phyloP scores from a whole-genome alignment of 495 filamentous ascomycete species.

The Pyrenula aspistea region DNA sequence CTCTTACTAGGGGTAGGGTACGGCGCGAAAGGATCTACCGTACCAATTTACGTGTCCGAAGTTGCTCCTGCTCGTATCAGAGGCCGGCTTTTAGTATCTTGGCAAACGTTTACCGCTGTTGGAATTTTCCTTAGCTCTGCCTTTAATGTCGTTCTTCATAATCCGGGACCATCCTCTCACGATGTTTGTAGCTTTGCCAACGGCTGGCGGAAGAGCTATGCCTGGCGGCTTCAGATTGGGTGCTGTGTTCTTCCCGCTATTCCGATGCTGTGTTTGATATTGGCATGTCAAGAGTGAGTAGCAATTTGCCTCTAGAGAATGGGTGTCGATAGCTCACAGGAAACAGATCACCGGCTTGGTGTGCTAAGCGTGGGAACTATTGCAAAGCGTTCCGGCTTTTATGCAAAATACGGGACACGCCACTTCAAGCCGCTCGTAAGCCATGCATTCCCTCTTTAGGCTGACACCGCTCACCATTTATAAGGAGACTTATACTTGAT shows the following conservation, averaged over 20 bases:
- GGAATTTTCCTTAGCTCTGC: constrained; percentile 7
- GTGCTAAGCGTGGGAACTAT: too few relatives aligned
- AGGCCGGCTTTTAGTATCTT: constrained; percentile 2
- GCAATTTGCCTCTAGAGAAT: too few relatives aligned
- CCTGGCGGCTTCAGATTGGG: constrained; percentile 71
- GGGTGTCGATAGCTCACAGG: constrained; percentile 42
- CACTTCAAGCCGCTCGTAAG: constrained; percentile 62
- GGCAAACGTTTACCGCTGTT: constrained; percentile 8
- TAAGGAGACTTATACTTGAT: too few relatives aligned
- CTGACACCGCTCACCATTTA: too few relatives aligned
- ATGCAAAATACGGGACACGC: constrained; percentile 57
- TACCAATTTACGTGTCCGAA: constrained; percentile 4
- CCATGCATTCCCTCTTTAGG: too few relatives aligned
- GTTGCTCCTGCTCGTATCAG: neutral
- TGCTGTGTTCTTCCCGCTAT: constrained; percentile 69
- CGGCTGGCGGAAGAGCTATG: constrained; percentile 29
- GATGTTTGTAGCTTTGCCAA: neutral
- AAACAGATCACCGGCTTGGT: too few relatives aligned
- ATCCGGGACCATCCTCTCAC: neutral
- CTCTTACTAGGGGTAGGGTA: constrained; percentile 12
- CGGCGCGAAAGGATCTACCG: constrained; percentile 8
- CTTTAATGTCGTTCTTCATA: constrained; percentile 1
- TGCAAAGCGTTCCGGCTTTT: too few relatives aligned
- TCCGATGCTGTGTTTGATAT: constrained; percentile 51
- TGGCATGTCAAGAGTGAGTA: constrained; percentile 48